phyloP scores from a whole-genome alignment of 495 filamentous ascomycete genomes.

The Podospora anserina region DNA sequence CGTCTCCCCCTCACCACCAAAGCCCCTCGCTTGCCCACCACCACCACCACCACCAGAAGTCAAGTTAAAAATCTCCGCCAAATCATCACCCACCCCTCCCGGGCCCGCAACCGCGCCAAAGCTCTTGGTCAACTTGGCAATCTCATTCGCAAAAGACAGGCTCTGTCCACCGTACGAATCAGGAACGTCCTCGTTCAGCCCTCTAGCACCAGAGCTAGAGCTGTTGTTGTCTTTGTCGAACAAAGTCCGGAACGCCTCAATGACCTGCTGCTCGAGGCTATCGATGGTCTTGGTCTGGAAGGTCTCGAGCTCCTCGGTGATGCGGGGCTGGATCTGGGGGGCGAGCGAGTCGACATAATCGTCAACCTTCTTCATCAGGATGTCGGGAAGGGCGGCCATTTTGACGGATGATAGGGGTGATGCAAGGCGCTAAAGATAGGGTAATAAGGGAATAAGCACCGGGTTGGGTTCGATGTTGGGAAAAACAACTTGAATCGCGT shows the following conservation, averaged over 20 bases:
- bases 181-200: slow-evolving; percentile 25
- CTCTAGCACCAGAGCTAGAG: slow-evolving; percentile 12
- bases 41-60: slow-evolving; percentile 22
- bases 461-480: background rate
- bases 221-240: slow-evolving; percentile 26
- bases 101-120: slow-evolving; percentile 26
- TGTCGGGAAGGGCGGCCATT: slow-evolving; percentile 25
- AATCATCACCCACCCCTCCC: slow-evolving; percentile 29
- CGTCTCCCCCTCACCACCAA: slow-evolving; percentile 14
- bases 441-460: background rate
- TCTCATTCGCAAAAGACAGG: slow-evolving; percentile 37
- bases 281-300: slow-evolving; percentile 39
- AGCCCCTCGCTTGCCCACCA: slow-evolving; percentile 7
- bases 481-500: background rate
- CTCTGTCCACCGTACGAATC: slow-evolving; percentile 33
- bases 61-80: slow-evolving; percentile 36
- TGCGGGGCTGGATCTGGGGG: slow-evolving; percentile 39
- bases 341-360: slow-evolving; percentile 38
- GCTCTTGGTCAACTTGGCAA: slow-evolving; percentile 31
- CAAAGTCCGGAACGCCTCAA: slow-evolving; percentile 34
- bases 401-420: background rate
- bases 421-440: background rate
- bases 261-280: slow-evolving; percentile 31
- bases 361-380: slow-evolving; percentile 34
- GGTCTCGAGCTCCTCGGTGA: slow-evolving; percentile 31